Conservation (phyloP, 2,329 filamentous ascomycete species). For the Epichloe brachyelytri region DNA sequence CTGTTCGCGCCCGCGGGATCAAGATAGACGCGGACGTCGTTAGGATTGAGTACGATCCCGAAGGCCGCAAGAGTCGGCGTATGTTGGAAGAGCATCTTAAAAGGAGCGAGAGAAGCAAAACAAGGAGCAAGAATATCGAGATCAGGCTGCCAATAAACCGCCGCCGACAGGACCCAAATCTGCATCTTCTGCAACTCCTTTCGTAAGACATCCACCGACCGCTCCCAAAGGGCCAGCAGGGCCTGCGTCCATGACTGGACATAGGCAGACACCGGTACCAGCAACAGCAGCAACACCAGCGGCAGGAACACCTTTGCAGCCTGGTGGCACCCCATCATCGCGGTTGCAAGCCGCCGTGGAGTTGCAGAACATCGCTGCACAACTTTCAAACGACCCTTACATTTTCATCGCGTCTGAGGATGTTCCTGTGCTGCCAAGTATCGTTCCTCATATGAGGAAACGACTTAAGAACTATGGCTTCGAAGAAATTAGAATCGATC, state of each 20-base stretch:
- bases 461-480: conserved; percentile 72
- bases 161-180: conserved; percentile 27
- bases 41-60: conserved; percentile 77
- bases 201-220: conserved; percentile 53
- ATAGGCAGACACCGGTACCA: conserved; percentile 10
- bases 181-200: conserved; percentile 13
- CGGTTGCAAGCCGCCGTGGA: conserved; percentile 43
- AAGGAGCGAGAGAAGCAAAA: conserved; percentile 51
- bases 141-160: conserved; percentile 16
- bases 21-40: conserved; percentile 68
- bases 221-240: conserved; percentile 76
- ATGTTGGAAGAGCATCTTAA: conserved; percentile 66
- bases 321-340: conserved; percentile 13
- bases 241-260: conserved; percentile 23
- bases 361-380: conserved; percentile 49
- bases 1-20: conserved; percentile 62
- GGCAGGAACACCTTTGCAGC: conserved; percentile 15
- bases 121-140: conserved; percentile 19
- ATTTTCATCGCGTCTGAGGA: conserved; percentile 79
- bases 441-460: conserved; percentile 81
- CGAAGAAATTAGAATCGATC: conserved; percentile 71
- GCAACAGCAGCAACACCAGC: neutral
- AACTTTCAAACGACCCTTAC: conserved; percentile 70
- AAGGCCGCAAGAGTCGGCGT: conserved; percentile 68
- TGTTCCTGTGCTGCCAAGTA: conserved; percentile 76